A percentile compares a stretch with the other conserved stretches of the same genome.
Evolutionary conservation across 2,329 filamentous ascomycete genomes (phyloP).

Genomic region (Colletotrichum chrysophilum): DNA sequence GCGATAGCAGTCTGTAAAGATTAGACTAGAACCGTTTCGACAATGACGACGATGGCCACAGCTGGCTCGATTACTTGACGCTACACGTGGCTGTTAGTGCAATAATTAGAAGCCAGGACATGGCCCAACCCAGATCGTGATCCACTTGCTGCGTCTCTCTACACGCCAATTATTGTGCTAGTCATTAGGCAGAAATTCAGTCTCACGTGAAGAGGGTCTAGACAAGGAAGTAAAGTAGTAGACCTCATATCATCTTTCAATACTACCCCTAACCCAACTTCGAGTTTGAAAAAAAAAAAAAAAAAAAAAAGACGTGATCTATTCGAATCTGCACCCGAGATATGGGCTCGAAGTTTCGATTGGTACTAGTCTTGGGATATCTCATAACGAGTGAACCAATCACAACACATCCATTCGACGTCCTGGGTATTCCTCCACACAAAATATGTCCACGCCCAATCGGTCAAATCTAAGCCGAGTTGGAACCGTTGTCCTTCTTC

Average conservation of each 20-base stretch:
- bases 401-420: neutral
- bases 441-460: neutral
- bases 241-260: neutral
- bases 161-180: too few species aligned
- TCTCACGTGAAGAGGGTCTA: neutral
- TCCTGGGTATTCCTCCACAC: neutral
- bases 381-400: neutral
- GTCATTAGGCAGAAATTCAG: accelerated
- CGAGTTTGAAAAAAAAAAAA: too few species aligned
- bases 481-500: neutral
- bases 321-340: neutral
- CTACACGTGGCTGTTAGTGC: neutral
- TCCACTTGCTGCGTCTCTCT: neutral
- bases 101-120: neutral
- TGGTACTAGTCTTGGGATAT: neutral
- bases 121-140: neutral
- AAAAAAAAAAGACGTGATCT: neutral
- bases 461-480: neutral
- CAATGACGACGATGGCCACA: neutral
- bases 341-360: neutral
- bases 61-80: neutral
- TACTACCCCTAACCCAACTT: neutral
- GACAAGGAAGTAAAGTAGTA: neutral
- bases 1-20: neutral
- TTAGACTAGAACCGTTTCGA: neutral